Base-by-base conservation (phyloP, 495 filamentous ascomycete species). In the Peziza echinospora region DNA sequence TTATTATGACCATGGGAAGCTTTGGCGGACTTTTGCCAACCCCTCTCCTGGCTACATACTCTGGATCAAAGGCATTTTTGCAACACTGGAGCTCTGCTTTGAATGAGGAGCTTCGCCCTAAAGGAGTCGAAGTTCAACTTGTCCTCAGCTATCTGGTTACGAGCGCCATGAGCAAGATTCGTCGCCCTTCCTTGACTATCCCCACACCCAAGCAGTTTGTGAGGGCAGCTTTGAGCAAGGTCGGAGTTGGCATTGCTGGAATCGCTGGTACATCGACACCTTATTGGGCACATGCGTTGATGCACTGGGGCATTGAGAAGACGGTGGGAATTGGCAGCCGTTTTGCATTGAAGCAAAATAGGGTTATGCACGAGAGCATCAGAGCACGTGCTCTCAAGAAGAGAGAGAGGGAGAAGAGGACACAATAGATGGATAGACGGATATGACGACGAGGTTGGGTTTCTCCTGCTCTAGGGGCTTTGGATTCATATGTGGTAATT, bases 1-100 rank as follows among this genome's bases (percentile, higher is more conserved):
- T 99, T 21, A 85, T 99, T 56, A 66, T 99, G 22, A 99, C 86
- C 42, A 93, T 99, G 85, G 91, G 87, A 37, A 92, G 83, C 34
- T 89, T 94, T 57, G 89, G 80, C 48, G 91, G 87, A 47, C 71
- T 84, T 49, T 67, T 89, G 49, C 91, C 91, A 16, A 93, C 84
- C 2, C 91, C 89, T 1, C 75, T 92, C 23, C 75, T 99, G 13
- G 89, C 91, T 19, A 94, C 87, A 5, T 99, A 99, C 71, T 91
- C 82, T 48, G 91, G 91, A 47, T 82, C 76, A 72, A 99, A 99
- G 67, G 87, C 91, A 21, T 99, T 99, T 71, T 71, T 99, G 48
- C 86, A 94, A 63, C 77, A 91, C 60, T 99, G 91, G 91, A 93
- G 83, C 41, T 77, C 75, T 3, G 73, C 91, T 30, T 73, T 99